These are phyloP conservation scores for Chalciporus sphaerocephalus DNA, from an alignment of 768 basidiomycete genomes.

Conservation along the genomic window DNA sequence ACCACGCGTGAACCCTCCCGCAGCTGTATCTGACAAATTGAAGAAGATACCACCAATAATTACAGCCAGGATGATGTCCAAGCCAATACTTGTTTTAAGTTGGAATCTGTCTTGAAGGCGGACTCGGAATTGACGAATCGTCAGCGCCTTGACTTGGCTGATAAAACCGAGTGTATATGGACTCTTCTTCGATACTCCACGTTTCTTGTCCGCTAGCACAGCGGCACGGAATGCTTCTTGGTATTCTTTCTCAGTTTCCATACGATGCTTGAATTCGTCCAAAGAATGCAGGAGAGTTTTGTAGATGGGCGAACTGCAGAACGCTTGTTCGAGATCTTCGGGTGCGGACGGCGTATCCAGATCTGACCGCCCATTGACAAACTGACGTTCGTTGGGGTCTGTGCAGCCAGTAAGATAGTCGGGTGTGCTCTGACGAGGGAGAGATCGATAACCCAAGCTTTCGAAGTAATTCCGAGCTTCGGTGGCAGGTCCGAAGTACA, in stretches of 20 bases:
- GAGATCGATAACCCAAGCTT: constrained; percentile 50
- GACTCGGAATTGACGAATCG: constrained; percentile 68
- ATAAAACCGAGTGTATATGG: constrained; percentile 80
- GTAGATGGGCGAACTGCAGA: constrained; percentile 45
- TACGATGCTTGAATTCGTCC: constrained; percentile 50
- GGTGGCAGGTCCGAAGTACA: constrained; percentile 52
- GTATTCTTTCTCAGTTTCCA: constrained; percentile 60
- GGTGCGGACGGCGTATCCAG: constrained; percentile 60
- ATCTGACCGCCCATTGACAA: constrained; percentile 37
- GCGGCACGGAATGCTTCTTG: constrained; percentile 76
- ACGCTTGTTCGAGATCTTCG: constrained; percentile 62
- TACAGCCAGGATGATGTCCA: constrained; percentile 39
- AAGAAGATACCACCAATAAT: constrained; percentile 40
- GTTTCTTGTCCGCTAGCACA: constrained; percentile 72
- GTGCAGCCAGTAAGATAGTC: constrained; percentile 51
- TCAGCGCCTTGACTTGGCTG: constrained; percentile 68
- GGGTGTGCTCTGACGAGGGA: constrained; percentile 53
- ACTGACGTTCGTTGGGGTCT: constrained; percentile 28
- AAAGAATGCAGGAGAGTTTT: constrained; percentile 42
- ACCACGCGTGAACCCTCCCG: constrained; percentile 50
- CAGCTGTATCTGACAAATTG: constrained; percentile 33
- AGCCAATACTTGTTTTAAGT: constrained; percentile 61
- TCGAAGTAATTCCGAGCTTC: constrained; percentile 55
- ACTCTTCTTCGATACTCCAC: constrained; percentile 69
- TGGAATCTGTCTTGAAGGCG: constrained; percentile 76